A percentile compares a stretch with the other conserved stretches of the same genome.
phyloP scores from a whole-genome alignment of 2,329 filamentous ascomycete genomes.

The Juglanconis juglandina region DNA sequence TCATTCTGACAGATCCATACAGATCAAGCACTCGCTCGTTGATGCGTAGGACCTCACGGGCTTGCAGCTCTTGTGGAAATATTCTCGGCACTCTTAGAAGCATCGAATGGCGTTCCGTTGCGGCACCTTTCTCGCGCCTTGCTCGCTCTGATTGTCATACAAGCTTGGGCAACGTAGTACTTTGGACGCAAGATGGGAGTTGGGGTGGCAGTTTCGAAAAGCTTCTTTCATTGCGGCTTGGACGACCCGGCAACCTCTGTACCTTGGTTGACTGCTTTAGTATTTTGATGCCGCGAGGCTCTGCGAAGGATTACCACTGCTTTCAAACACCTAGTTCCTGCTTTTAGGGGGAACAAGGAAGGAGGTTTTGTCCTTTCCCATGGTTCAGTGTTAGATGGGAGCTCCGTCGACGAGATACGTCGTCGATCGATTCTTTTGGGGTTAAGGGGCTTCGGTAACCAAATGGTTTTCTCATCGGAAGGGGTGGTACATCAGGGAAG shows the following conservation, averaged over 20 bases:
- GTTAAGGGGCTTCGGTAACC: background rate
- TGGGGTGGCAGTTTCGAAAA: background rate
- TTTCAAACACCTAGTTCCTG: background rate
- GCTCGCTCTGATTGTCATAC: background rate
- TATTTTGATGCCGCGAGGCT: background rate
- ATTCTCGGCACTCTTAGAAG: background rate
- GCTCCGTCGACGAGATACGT: background rate
- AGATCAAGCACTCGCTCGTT: conserved; percentile 16
- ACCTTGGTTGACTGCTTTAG: background rate
- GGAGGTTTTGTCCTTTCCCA: background rate
- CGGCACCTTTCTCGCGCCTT: background rate
- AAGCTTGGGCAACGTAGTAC: background rate
- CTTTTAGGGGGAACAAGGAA: background rate
- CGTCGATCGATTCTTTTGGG: background rate
- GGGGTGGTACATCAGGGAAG: background rate
- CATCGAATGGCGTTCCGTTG: background rate
- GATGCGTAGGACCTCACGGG: conserved; percentile 1
- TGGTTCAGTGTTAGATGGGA: background rate
- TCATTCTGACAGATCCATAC: background rate
- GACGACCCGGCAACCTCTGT: background rate
- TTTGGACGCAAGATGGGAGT: background rate
- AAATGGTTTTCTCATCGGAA: background rate
- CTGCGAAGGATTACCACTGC: background rate
- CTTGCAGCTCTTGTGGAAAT: background rate
- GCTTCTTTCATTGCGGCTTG: background rate